phyloP scores from a whole-genome alignment of 352 stramenopile species.

The Pythium diclinum region DNA sequence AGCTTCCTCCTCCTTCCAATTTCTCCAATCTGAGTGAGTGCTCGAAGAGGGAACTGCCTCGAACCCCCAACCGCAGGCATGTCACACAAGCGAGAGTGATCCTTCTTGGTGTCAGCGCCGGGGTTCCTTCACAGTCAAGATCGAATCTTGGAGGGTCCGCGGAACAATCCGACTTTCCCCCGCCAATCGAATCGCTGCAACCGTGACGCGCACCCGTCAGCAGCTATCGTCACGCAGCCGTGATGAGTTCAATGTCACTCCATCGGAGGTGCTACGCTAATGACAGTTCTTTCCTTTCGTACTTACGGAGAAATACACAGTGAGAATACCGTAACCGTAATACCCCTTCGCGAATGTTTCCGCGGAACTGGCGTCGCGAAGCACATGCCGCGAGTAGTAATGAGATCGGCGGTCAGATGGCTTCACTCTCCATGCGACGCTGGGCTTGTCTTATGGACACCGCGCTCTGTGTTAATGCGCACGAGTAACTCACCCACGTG shows the following conservation, averaged over 20 bases:
- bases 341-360: slow-evolving; percentile 1
- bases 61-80: not conserved
- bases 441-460: too few relatives aligned
- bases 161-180: too few relatives aligned
- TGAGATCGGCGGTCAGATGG: too few relatives aligned
- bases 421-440: too few relatives aligned
- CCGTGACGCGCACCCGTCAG: slow-evolving; percentile 5
- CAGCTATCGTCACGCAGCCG: not conserved
- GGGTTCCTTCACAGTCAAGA: not conserved
- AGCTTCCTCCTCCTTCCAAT: too few relatives aligned
- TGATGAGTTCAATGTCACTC: slow-evolving; percentile 6
- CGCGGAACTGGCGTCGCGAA: not conserved
- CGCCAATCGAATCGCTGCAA: too few relatives aligned
- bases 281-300: slow-evolving; percentile 6
- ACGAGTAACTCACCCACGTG: too few relatives aligned
- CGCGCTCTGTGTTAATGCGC: too few relatives aligned
- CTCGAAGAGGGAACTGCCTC: too few relatives aligned
- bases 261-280: not conserved
- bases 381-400: too few relatives aligned
- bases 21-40: too few relatives aligned
- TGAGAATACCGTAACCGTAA: not conserved
- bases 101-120: not conserved
- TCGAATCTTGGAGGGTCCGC: slow-evolving; percentile 6
- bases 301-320: not conserved
- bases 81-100: slow-evolving; percentile 18